Base-by-base conservation (phyloP, 1,284 basidiomycete genomes). In the Hymenochaete sp. region DNA sequence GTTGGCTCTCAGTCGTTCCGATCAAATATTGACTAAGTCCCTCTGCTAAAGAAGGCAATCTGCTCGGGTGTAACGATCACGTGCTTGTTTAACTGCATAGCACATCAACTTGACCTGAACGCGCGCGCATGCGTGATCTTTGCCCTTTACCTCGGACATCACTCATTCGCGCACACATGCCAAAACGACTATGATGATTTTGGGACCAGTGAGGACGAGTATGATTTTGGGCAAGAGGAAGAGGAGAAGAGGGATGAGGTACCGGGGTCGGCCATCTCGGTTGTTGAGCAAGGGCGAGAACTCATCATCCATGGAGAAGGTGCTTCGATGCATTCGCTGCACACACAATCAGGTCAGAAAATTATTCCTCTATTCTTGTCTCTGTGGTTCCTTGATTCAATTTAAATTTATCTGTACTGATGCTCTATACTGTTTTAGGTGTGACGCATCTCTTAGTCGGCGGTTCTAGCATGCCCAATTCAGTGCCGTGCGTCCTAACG, bases 361-460 rank as follows among this genome's bases (percentile, higher is more conserved):
- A 26, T 39, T 42, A 52, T 53, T 27, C 14, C 42, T 44, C 14
- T 42, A 40, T n/a, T n/a, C n/a, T n/a, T n/a, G 39, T n/a, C 42
- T 36, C 22, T 39, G 31, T 24, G 32, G n/a, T 25, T 9, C 47
- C 32, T 37, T 36, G 36, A 42, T 41, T n/a, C 39, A 41, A 47
- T 44, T 47, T 50, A 49, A 33, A 24, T 43, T 47, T 48, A 42
- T 45, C 42, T 39, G 33, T 38, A 42, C 5, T 35, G 21, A 35
- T 35, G 8, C 31, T 38, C 43, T 37, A 25, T 35, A 16, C 13
- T 35, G 35, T 28, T 44, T 28, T 59, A 91, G 91, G 83, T 28
- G 90, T 89, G 16, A 96, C 92, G 0, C 92, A 96, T 68, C 72
- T 96, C 42, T 71, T 95, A 37, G 75, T 96, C 42, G 77, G 84